These are phyloP conservation scores for Rhodofomes roseus DNA, from an alignment of 1,284 basidiomycete genomes.

Conservation along the genomic window DNA sequence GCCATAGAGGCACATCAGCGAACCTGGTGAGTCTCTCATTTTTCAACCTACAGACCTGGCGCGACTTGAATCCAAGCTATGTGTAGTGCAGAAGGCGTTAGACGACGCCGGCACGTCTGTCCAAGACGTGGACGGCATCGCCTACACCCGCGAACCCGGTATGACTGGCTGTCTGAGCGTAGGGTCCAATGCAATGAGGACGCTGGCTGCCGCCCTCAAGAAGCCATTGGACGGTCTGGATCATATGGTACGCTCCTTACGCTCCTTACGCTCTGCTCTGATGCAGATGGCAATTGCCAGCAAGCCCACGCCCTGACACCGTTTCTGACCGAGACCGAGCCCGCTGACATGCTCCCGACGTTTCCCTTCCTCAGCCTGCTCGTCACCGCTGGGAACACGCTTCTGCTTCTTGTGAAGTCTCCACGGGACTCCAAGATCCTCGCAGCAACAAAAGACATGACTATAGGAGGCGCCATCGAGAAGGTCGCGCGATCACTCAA, in stretches of 20 bases:
- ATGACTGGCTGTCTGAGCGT: slow-evolving; percentile 81
- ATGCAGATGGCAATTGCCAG: slow-evolving; percentile 35
- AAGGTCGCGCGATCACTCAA: slow-evolving; percentile 70
- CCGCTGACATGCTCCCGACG: slow-evolving; percentile 43
- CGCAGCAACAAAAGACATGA: slow-evolving; percentile 73
- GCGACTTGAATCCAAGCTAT: slow-evolving; percentile 48
- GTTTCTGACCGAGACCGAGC: slow-evolving; percentile 70
- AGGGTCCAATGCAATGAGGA: slow-evolving; percentile 75
- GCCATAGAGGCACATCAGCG: slow-evolving; percentile 75
- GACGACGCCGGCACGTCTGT: slow-evolving; percentile 55
- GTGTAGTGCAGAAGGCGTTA: slow-evolving; percentile 68
- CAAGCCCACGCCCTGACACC: slow-evolving; percentile 93
- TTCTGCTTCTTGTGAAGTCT: slow-evolving; percentile 74
- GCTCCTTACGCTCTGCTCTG: background rate
- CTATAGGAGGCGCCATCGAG: slow-evolving; percentile 78
- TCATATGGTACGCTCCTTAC: slow-evolving; percentile 74
- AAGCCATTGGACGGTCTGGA: slow-evolving; percentile 89
- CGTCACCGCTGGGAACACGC: slow-evolving; percentile 88
- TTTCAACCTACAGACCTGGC: background rate
- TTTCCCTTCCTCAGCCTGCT: slow-evolving; percentile 90
- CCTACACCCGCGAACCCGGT: slow-evolving; percentile 89
- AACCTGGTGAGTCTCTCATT: slow-evolving; percentile 57
- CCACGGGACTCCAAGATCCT: slow-evolving; percentile 63
- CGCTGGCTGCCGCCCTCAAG: slow-evolving; percentile 69
- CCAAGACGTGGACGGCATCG: slow-evolving; percentile 77